Evolutionary conservation across 116 monocot species (phyloP), one percentile per base, ranked within the genome.

Genomic region (Cymodocea nodosa): DNA sequence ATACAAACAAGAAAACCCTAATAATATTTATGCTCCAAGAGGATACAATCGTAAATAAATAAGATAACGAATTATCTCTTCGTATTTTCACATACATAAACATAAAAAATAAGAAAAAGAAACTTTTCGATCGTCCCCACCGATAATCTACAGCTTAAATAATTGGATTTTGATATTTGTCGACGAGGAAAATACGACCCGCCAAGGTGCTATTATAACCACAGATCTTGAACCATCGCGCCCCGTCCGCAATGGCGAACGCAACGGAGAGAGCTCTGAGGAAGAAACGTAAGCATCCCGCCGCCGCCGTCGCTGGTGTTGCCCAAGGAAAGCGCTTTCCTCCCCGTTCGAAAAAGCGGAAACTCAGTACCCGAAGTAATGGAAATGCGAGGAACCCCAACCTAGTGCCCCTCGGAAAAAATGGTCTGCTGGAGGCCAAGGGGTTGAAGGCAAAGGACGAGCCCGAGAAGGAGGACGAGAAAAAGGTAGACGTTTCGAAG

Each of bases 321-420:
- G 25, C 20, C 23, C 34, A 11, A 23, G 9, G 37, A 49, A 66
- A 23, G 36, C 7, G 51, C 74, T 23, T 37, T 39, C 10, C 72
- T 9, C 50, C 7, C 34, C 34, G 10, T 15, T 56, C 59, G 34
- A 68, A n/a, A 52, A 75, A 57, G 64, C 66, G n/a, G 61, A 76
- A 75, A n/a, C 12, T 19, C 19, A 68, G 66, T n/a, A 15, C 20
- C 3, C 34, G 53, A 59, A 48, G 62, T 30, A 37, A 30, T 17
- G 50, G 55, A 6, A 16, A 48, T 7, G 35, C 50, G 37, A 34
- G 18, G 36, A 89, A 82, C 64, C 73, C 84, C 35, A 89, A 84
- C 61, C 56, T 70, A 51, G 24, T 76, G 14, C 82, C 75, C 4
- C 77, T 82, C 30, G 75, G 81, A 53, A 51, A 60, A 40, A 82